Evolutionary conservation across 305 asterid species (phyloP).

Genomic region (Fraxinus sp.): DNA sequence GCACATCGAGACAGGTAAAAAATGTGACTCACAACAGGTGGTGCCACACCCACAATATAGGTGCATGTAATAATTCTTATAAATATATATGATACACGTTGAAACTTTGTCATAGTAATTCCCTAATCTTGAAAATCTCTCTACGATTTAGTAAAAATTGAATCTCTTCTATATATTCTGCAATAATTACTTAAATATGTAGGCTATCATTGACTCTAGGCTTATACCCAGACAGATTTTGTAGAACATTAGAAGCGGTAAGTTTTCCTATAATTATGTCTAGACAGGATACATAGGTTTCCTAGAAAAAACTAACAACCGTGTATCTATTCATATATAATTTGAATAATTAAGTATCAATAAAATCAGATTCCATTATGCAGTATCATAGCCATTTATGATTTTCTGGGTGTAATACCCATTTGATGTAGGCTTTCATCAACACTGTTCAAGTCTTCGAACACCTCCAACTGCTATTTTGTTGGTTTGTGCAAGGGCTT

Average conservation of each 20-base stretch:
- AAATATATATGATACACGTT: background rate
- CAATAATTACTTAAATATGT: background rate
- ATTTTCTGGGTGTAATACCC: background rate
- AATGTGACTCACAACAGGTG: background rate
- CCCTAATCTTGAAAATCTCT: background rate
- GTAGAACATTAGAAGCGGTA: background rate
- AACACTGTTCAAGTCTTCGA: background rate
- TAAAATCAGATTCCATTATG: background rate
- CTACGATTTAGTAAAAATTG: background rate
- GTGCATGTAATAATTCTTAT: background rate
- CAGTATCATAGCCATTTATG: background rate
- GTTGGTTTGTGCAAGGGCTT: background rate
- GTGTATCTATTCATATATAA: background rate
- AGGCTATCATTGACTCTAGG: background rate
- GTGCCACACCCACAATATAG: background rate
- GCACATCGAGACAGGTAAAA: background rate
- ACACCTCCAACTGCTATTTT: background rate
- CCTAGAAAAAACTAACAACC: background rate
- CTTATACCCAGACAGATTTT: background rate
- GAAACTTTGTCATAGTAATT: background rate
- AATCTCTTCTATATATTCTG: background rate
- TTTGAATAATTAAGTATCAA: background rate
- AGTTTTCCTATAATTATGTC: background rate
- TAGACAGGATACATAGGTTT: background rate
- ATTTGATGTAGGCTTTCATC: background rate